Evolutionary conservation across 1,284 basidiomycete genomes (phyloP), one percentile per base, ranked within the genome.

Genomic region (Leccinum pachyderme): DNA sequence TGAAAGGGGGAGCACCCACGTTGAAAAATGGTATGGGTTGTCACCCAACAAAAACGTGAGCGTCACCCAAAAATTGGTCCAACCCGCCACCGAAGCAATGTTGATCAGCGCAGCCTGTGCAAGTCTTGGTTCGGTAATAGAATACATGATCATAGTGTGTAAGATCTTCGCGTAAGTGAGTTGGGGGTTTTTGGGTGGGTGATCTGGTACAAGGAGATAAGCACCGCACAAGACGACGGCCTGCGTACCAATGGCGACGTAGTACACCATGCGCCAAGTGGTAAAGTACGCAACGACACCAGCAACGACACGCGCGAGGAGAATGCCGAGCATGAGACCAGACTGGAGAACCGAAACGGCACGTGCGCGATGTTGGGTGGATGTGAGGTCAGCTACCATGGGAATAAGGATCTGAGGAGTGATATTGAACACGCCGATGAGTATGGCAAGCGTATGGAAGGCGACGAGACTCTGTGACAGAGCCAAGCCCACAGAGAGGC

Each of bases 31-130:
- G 63, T 88, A 91, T 1, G 85, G 86, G 4, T 78, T 63, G 7
- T 78, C 84, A 8, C 80, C 81, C 24, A 91, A 77, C 27, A 90
- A 70, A 71, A 89, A 90, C 0, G 88, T 90, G 53, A 89, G 70
- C 3, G 84, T 86, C 3, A 87, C 84, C 88, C 87, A 90, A 64
- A 84, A 87, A 56, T 76, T 81, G 13, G 75, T 75, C 69, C 85
- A 87, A 55, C 79, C 77, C 5, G 82, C 83, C 55, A 81, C 82
- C 4, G 80, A 81, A 1, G 77, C 76, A 24, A 84, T 69, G 47
- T 81, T 81, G 55, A 85, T 77, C 28, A 87, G 61, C 48, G 77
- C 82, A 1, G 78, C 81, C 61, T 89, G 87, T 7, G 89, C 77
- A 32, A 90, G 72, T 12, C 82, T 74, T 2, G 88, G 88, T 61